phyloP scores from a whole-genome alignment of 805 yeast species.

The Candida tallmaniae region DNA sequence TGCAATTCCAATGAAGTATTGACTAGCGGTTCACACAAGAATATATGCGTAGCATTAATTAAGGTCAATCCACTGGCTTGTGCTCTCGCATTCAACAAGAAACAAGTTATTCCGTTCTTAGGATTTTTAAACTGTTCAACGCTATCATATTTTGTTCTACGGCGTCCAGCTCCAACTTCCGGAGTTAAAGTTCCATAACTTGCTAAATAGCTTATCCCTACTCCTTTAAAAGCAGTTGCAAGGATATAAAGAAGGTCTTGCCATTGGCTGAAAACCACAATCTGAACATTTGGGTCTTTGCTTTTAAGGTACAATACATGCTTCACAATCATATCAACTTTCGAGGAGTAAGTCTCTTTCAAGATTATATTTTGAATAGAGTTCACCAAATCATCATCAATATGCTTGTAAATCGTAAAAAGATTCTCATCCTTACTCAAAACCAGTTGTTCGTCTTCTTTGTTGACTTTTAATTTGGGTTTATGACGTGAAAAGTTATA shows the following conservation, averaged over 20 bases:
- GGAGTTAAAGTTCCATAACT: constrained; percentile 40
- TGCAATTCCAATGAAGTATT: constrained; percentile 85
- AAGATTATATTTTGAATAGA: constrained; percentile 38
- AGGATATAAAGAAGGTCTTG: constrained; percentile 64
- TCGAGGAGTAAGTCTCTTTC: constrained; percentile 64
- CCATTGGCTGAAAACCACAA: constrained; percentile 90
- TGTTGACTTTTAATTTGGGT: constrained; percentile 46
- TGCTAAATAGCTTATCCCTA: constrained; percentile 55
- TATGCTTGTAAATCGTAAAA: constrained; percentile 42
- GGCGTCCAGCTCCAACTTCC: constrained; percentile 26
- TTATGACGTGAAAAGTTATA: constrained; percentile 65
- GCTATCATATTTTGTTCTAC: constrained; percentile 27
- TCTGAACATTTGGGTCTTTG: constrained; percentile 62
- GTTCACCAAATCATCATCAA: constrained; percentile 37
- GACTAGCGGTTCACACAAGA: constrained; percentile 87
- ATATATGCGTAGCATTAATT: constrained; percentile 88
- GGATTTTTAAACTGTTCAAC: constrained; percentile 58
- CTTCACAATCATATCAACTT: constrained; percentile 76
- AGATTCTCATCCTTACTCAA: constrained; percentile 14
- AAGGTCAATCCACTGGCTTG: constrained; percentile 90
- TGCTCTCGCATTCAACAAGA: constrained; percentile 76
- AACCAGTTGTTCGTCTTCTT: constrained; percentile 25
- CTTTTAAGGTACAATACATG: constrained; percentile 62
- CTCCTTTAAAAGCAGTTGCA: constrained; percentile 58
- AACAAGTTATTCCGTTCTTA: constrained; percentile 66